These are phyloP conservation scores for Nannizzia gypsea DNA, from an alignment of 2,329 filamentous ascomycete species.

Conservation along the genomic window DNA sequence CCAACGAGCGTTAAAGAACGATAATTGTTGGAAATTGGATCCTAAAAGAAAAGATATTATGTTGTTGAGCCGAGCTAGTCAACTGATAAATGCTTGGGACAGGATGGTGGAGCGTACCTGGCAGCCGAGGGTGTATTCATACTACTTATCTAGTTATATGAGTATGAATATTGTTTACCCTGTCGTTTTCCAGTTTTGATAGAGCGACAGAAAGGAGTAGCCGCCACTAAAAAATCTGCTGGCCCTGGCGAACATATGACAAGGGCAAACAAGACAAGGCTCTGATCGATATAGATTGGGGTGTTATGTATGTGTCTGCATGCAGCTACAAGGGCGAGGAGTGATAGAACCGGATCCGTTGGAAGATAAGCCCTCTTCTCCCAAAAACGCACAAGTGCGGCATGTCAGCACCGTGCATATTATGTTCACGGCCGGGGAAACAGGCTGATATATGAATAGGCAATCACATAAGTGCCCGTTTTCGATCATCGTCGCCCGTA, in stretches of 20 bases:
- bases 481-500: neutral
- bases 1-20: neutral
- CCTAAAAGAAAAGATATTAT: neutral
- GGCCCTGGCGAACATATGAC: neutral
- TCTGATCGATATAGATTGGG: neutral
- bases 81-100: neutral
- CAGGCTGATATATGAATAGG: neutral
- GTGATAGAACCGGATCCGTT: neutral
- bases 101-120: neutral
- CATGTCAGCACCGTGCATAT: neutral
- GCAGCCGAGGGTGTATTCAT: neutral
- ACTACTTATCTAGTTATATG: neutral
- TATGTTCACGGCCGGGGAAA: neutral
- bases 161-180: neutral
- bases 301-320: slow-evolving; percentile 1
- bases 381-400: neutral
- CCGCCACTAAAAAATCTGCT: neutral
- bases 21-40: neutral
- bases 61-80: neutral
- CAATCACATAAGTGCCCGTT: neutral
- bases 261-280: neutral
- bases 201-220: neutral
- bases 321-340: neutral
- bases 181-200: neutral
- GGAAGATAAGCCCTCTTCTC: neutral